These are phyloP conservation scores for Huiozyma naganishii DNA, from an alignment of 805 yeast species.

Conservation along the genomic window DNA sequence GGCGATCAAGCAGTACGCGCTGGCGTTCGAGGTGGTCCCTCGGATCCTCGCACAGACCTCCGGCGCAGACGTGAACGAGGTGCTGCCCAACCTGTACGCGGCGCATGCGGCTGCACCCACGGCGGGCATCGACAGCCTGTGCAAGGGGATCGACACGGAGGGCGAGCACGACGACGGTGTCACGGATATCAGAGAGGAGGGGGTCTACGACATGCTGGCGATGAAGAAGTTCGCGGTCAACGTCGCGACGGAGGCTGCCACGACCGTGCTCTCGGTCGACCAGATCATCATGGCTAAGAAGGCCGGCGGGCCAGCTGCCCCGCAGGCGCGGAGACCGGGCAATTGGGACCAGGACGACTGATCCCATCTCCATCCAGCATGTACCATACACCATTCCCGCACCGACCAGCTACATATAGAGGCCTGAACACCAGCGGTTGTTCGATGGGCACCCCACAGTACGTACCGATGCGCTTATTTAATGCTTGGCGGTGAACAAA, in stretches of 20 bases:
- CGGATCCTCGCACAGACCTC: slow-evolving; percentile 89
- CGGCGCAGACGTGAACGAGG: slow-evolving; percentile 83
- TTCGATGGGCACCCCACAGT: too few relatives aligned
- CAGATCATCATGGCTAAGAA: slow-evolving; percentile 98
- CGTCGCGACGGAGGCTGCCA: slow-evolving; percentile 92
- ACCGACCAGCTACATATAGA: too few relatives aligned
- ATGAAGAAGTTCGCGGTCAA: slow-evolving; percentile 80
- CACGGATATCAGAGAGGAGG: slow-evolving; percentile 55
- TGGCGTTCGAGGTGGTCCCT: slow-evolving; percentile 91
- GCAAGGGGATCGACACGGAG: slow-evolving; percentile 67
- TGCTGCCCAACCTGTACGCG: slow-evolving; percentile 80
- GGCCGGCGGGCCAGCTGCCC: slow-evolving; percentile 95
- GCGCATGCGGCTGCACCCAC: slow-evolving; percentile 45
- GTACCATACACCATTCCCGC: not conserved
- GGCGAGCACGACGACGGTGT: slow-evolving; percentile 57
- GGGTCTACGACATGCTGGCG: slow-evolving; percentile 69
- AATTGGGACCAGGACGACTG: slow-evolving; percentile 94
- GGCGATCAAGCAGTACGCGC: slow-evolving; percentile 88
- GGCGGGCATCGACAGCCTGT: not conserved
- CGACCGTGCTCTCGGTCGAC: slow-evolving; percentile 66
- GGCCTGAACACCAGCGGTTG: too few relatives aligned
- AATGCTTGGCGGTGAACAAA: not conserved
- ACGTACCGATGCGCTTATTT: too few relatives aligned
- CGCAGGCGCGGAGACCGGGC: slow-evolving; percentile 76
- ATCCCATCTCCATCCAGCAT: slow-evolving; percentile 1